A percentile compares a stretch with the other conserved stretches of the same genome.
Evolutionary conservation across 2,329 filamentous ascomycete genomes (phyloP).

Genomic region (Samsoniella hepiali): DNA sequence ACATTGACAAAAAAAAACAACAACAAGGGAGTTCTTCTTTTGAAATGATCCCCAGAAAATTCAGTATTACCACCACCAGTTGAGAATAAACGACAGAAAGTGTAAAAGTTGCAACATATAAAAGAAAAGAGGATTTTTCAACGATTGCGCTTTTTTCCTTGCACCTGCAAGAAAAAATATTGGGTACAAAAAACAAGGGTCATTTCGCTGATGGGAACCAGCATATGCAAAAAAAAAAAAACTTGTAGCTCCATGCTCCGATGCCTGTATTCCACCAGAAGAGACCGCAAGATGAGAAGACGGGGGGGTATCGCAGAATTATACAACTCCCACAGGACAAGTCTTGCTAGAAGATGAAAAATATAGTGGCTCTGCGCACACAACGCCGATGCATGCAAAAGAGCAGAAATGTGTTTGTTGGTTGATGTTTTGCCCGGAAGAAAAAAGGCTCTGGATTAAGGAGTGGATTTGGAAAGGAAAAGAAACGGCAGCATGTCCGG

Average conservation of each 20-base stretch:
- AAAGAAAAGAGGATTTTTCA: neutral
- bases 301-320: neutral
- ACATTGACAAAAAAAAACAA: conserved; percentile 23
- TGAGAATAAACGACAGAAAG: neutral
- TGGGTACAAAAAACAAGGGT: neutral
- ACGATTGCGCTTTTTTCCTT: neutral
- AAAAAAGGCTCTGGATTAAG: neutral
- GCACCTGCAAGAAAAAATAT: neutral
- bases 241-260: conserved; percentile 5
- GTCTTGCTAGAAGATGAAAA: neutral
- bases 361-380: neutral
- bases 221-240: conserved; percentile 15
- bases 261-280: neutral
- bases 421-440: neutral
- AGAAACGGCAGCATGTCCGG: conserved; percentile 5
- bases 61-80: conserved; percentile 13
- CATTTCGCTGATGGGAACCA: neutral
- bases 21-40: neutral
- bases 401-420: neutral
- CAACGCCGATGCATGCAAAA: conserved; percentile 21
- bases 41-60: neutral
- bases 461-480: neutral
- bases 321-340: neutral
- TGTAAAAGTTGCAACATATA: neutral
- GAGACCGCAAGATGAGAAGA: neutral